Conservation (phyloP, 441 rosid genomes). For the Eugenia klotzschiana region DNA sequence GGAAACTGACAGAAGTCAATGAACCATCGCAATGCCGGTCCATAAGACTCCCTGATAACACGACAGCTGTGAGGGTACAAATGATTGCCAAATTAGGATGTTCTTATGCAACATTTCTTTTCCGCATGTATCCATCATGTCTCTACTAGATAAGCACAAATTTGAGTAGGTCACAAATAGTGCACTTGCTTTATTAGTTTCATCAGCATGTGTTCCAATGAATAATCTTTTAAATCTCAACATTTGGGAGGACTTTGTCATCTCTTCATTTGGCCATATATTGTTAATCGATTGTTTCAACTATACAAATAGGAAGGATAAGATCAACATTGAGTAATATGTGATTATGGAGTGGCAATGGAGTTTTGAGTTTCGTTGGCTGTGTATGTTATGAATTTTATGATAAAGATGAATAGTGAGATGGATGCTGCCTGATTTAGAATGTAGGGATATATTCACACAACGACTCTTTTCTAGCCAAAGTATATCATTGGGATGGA, state of each 20-base stretch:
- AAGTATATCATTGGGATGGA: neutral
- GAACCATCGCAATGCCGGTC: slow-evolving; percentile 67
- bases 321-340: neutral
- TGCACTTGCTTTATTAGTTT: neutral
- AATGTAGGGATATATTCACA: neutral
- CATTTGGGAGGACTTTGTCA: neutral
- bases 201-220: neutral
- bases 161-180: neutral
- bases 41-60: slow-evolving; percentile 50
- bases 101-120: neutral
- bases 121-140: neutral
- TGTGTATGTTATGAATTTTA: neutral
- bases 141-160: neutral
- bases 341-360: neutral
- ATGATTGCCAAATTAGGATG: neutral
- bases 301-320: neutral
- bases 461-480: neutral
- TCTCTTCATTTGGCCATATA: neutral
- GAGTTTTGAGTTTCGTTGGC: neutral
- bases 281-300: neutral
- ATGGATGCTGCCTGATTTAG: neutral
- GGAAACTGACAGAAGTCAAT: slow-evolving; percentile 43
- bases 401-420: neutral
- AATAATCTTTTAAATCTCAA: neutral
- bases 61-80: slow-evolving; percentile 42